Evolutionary conservation across 257 asterid species (phyloP).

Genomic region (Scutellaria baicalensis): DNA sequence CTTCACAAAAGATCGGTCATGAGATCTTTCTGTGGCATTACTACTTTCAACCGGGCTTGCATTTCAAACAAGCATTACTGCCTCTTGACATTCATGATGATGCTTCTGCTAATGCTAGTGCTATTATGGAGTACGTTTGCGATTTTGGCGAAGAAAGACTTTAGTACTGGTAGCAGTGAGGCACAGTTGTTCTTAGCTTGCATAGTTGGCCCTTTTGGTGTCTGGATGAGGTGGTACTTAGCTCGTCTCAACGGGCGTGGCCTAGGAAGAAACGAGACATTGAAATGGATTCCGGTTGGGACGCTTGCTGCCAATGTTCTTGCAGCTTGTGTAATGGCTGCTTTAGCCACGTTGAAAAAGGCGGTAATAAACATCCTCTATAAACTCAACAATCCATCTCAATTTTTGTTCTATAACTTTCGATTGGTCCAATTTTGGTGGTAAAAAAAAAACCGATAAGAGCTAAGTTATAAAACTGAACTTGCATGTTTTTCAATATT

Average conservation of each 20-base stretch:
- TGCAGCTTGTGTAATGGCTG: slow-evolving; percentile 94
- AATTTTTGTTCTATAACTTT: not conserved
- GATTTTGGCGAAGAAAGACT: slow-evolving; percentile 32
- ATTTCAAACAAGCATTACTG: slow-evolving; percentile 17
- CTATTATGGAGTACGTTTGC: slow-evolving; percentile 47
- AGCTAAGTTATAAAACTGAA: not conserved
- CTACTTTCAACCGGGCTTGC: slow-evolving; percentile 7
- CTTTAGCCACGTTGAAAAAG: slow-evolving; percentile 58
- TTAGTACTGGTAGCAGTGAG: slow-evolving; percentile 32
- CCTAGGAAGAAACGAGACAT: slow-evolving; percentile 35
- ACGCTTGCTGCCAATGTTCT: slow-evolving; percentile 82
- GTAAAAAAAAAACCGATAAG: not conserved
- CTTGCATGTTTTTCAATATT: not conserved
- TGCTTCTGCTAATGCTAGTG: slow-evolving; percentile 37
- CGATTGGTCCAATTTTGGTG: not conserved
- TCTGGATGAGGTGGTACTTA: slow-evolving; percentile 76
- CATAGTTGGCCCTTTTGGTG: slow-evolving; percentile 86
- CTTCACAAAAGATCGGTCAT: slow-evolving; percentile 17
- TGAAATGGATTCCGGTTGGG: slow-evolving; percentile 89
- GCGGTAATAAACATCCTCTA: slow-evolving; percentile 30
- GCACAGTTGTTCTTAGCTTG: slow-evolving; percentile 73
- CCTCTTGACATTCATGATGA: slow-evolving; percentile 21
- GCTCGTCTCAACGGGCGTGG: slow-evolving; percentile 86
- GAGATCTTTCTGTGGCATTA: not conserved
- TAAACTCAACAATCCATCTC: not conserved